phyloP scores from a whole-genome alignment of 257 asterid genomes.

The Handroanthus guayacan region DNA sequence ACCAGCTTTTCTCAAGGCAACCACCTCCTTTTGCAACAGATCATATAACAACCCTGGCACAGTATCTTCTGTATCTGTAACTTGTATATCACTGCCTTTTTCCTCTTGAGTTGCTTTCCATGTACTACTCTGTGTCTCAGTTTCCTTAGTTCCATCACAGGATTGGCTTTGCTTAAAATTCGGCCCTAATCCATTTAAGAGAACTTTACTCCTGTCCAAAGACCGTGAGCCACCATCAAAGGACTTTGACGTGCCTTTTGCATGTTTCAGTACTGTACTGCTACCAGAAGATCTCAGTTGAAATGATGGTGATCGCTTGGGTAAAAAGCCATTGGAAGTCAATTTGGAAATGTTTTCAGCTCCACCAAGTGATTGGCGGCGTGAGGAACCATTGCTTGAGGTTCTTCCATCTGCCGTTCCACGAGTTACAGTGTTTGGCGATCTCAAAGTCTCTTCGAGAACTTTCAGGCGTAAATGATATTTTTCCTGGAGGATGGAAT shows the following conservation, averaged over 20 bases:
- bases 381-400: constrained; percentile 77
- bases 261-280: constrained; percentile 90
- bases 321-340: constrained; percentile 83
- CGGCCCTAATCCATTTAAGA: constrained; percentile 86
- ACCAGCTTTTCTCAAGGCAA: constrained; percentile 86
- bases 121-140: constrained; percentile 56
- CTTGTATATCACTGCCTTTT: constrained; percentile 60
- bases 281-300: constrained; percentile 88
- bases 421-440: constrained; percentile 66
- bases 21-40: constrained; percentile 87
- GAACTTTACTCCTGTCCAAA: constrained; percentile 76
- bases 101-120: constrained; percentile 79
- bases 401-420: constrained; percentile 72
- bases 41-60: constrained; percentile 87
- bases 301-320: constrained; percentile 93
- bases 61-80: constrained; percentile 71
- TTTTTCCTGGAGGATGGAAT: constrained; percentile 66
- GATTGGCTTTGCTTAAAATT: constrained; percentile 91
- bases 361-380: constrained; percentile 96
- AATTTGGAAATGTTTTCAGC: constrained; percentile 82
- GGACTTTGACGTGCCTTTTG: constrained; percentile 97
- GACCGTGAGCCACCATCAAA: constrained; percentile 98
- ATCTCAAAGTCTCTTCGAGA: constrained; percentile 88
- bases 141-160: constrained; percentile 84
- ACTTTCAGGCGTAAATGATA: constrained; percentile 80